A percentile compares a stretch with the other conserved stretches of the same genome.
Conservation (phyloP, 108 stramenopile genomes). For the Cyclostephanos tholiformis region DNA sequence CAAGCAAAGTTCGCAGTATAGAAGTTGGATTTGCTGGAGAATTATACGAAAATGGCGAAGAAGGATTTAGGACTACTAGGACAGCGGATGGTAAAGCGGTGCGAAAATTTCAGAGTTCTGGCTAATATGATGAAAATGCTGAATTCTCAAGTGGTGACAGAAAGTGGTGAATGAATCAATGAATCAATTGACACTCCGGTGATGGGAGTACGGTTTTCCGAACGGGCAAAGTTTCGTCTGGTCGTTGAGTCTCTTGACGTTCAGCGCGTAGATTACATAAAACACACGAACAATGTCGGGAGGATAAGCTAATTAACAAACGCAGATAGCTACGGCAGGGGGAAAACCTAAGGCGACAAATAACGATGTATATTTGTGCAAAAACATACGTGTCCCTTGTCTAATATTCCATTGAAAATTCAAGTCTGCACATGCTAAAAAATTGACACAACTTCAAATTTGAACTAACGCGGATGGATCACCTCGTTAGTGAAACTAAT, state of each 20-base stretch:
- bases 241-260: too few species aligned
- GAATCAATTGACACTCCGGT: too few species aligned
- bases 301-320: too few species aligned
- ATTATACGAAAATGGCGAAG: slow-evolving; percentile 66
- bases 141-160: slow-evolving; percentile 44
- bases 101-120: slow-evolving; percentile 59
- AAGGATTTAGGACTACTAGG: slow-evolving; percentile 79
- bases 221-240: too few species aligned
- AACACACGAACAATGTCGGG: too few species aligned
- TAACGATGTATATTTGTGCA: too few species aligned
- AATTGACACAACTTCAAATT: not conserved
- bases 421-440: not conserved
- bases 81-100: slow-evolving; percentile 72
- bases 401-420: too few species aligned
- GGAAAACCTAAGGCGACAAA: too few species aligned
- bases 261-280: too few species aligned
- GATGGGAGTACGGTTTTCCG: too few species aligned
- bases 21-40: slow-evolving; percentile 84
- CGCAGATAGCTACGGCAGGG: too few species aligned
- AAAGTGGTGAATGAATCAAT: slow-evolving; percentile 21
- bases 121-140: slow-evolving; percentile 58
- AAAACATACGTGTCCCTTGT: too few species aligned
- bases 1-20: slow-evolving; percentile 44
- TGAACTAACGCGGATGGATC: not conserved
- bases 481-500: not conserved